A percentile compares a stretch with the other conserved stretches of the same genome.
These are phyloP conservation scores for Stylonectria norvegica DNA, from an alignment of 2,329 filamentous ascomycete genomes.

Conservation along the genomic window DNA sequence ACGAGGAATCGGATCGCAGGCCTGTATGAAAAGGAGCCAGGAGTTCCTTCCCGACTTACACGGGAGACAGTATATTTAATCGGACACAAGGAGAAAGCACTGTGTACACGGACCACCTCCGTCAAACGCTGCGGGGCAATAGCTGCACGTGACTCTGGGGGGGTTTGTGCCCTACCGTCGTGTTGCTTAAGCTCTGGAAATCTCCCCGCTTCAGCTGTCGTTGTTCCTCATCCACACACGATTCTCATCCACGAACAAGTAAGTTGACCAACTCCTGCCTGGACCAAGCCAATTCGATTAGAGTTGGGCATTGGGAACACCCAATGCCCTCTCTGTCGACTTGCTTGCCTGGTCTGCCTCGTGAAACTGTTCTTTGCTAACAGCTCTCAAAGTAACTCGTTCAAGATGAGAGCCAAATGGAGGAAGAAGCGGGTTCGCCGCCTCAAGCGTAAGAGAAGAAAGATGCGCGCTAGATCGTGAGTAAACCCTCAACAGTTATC, in stretches of 20 bases:
- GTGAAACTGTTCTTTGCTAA: constrained; percentile 18
- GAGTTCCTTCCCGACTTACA: constrained; percentile 1
- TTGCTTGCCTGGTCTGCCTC: no score
- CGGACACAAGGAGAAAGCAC: no score
- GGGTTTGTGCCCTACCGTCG: constrained; percentile 37
- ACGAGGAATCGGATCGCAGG: no score
- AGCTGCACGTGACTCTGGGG: constrained; percentile 31
- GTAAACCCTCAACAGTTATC: constrained; percentile 33
- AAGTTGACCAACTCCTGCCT: constrained; percentile 18
- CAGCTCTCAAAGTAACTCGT: constrained; percentile 32
- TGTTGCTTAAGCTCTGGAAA: constrained; percentile 29
- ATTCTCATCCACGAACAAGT: constrained; percentile 47
- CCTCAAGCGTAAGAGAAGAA: constrained; percentile 99
- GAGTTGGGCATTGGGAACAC: constrained; percentile 6
- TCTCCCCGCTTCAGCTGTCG: constrained; percentile 28
- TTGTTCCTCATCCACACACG: constrained; percentile 43
- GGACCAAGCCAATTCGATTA: constrained; percentile 10
- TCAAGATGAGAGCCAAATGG: constrained; percentile 93
- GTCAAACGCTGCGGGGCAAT: neutral
- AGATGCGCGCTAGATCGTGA: constrained; percentile 97
- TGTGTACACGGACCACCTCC: neutral
- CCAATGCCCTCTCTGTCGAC: constrained; percentile 10
- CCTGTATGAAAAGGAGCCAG: no score
- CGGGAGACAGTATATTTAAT: neutral
- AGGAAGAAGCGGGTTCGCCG: constrained; percentile 99